These are phyloP conservation scores for Trametes cubensis DNA, from an alignment of 768 basidiomycete species.

Conservation along the genomic window DNA sequence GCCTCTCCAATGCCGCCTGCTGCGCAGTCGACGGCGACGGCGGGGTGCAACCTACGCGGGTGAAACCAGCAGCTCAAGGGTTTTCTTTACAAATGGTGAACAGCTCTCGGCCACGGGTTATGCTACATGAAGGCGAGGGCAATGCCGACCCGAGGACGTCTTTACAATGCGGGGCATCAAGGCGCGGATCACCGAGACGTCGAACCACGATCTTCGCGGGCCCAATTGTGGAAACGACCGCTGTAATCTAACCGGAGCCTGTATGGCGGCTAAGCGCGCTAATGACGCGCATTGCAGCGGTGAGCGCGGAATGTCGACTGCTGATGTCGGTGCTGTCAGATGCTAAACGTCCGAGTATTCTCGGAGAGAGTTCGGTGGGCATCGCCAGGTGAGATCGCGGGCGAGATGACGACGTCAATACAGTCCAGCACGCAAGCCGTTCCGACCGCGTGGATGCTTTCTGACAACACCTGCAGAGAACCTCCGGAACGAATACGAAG, in stretches of 20 bases:
- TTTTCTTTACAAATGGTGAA: no score
- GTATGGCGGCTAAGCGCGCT: no score
- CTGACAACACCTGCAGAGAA: not conserved
- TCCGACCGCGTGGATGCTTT: not conserved
- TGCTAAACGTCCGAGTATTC: not conserved
- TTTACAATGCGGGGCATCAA: not conserved
- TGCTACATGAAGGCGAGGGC: no score
- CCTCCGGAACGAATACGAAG: not conserved
- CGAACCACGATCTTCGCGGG: not conserved
- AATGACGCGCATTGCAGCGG: no score
- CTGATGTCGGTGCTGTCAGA: no score
- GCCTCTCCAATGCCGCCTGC: no score
- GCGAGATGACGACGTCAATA: constrained; percentile 9
- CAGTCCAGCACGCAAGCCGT: constrained; percentile 10
- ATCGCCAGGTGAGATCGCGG: not conserved
- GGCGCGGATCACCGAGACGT: not conserved
- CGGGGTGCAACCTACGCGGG: no score
- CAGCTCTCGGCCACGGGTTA: no score
- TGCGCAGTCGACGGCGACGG: no score
- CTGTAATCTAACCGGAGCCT: not conserved
- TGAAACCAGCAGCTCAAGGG: no score
- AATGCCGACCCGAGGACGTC: no score
- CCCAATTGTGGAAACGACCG: constrained; percentile 6
- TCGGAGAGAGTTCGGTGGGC: constrained; percentile 11
- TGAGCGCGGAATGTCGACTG: no score